Conservation (phyloP, 2,329 filamentous ascomycete genomes). For the Arthrobotrys sphaeroides region DNA sequence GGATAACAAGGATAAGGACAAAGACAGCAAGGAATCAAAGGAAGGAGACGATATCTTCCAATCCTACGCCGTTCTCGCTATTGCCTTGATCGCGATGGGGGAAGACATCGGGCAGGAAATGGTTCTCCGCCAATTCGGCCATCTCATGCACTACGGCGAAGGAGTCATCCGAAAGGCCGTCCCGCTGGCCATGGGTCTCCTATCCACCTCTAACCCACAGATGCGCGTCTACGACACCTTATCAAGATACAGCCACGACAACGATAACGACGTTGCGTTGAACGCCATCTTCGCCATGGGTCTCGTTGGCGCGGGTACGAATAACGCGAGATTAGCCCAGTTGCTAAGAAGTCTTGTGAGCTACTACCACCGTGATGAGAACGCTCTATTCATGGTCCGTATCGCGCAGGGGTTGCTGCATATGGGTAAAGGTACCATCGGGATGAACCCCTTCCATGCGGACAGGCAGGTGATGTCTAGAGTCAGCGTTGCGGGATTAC, state of each 20-base stretch:
- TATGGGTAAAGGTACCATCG: slow-evolving; percentile 98
- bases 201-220: slow-evolving; percentile 97
- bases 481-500: slow-evolving; percentile 86
- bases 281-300: slow-evolving; percentile 99
- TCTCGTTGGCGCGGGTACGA: slow-evolving; percentile 92
- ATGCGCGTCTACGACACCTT: slow-evolving; percentile 99
- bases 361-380: slow-evolving; percentile 97
- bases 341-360: slow-evolving; percentile 92
- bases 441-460: slow-evolving; percentile 98
- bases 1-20: slow-evolving; percentile 79
- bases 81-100: slow-evolving; percentile 95
- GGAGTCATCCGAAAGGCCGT: slow-evolving; percentile 96
- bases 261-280: slow-evolving; percentile 96
- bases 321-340: slow-evolving; percentile 96
- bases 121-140: slow-evolving; percentile 95
- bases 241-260: slow-evolving; percentile 97
- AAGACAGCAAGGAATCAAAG: slow-evolving; percentile 61
- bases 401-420: slow-evolving; percentile 90
- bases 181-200: slow-evolving; percentile 92
- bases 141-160: slow-evolving; percentile 99
- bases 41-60: slow-evolving; percentile 92
- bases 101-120: slow-evolving; percentile 99
- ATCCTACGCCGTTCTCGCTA: slow-evolving; percentile 92
- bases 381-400: slow-evolving; percentile 97
- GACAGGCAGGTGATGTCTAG: slow-evolving; percentile 94